Evolutionary conservation across 306 rosid genomes (phyloP), one percentile per base, ranked within the genome.

Genomic region (Dalbergia oliveri): DNA sequence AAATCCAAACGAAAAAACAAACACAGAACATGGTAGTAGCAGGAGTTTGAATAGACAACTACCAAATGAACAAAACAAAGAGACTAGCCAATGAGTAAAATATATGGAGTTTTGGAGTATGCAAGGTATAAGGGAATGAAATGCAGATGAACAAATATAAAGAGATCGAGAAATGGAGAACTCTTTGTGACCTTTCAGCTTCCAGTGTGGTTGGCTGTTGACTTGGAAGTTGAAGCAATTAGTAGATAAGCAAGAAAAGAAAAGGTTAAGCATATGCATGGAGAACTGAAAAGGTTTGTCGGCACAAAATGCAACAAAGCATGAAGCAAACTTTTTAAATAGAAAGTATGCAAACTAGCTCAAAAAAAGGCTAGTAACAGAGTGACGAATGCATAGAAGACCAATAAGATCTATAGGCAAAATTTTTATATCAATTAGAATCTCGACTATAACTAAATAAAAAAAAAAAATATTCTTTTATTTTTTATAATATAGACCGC

Each of bases 1-100:
- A 43, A 43, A 43, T 9, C 49, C 49, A 33, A 50, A 31, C 49
- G 2, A 11, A 2, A n/a, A 18, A 12, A 62, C 3, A 26, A 23
- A 6, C 1, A 6, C 2, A 43, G 35, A 58, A 9, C 51, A 16
- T 19, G 16, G 18, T 43, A 31, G 5, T n/a, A 8, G 13, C 16
- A 53, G 62, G 34, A 51, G 49, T 31, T 71, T 71, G 45, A 51
- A 51, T 34, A 49, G 50, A 3, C 51, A 76, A 63, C 18, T 63
- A 76, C 72, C 80, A 1, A n/a, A 4, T 47, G 23, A 63, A 14
- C 4, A 11, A 11, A 16, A 11, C 14, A 19, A 61, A 34, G 41
- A 13, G 12, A 19, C 21, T 8, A n/a, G n/a, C n/a, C n/a, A n/a
- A n/a, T n/a, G n/a, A n/a, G n/a, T n/a, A 35, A 53, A 3, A 23